phyloP scores from a whole-genome alignment of 106 monocot genomes.

The Platanthera zijinensis region DNA sequence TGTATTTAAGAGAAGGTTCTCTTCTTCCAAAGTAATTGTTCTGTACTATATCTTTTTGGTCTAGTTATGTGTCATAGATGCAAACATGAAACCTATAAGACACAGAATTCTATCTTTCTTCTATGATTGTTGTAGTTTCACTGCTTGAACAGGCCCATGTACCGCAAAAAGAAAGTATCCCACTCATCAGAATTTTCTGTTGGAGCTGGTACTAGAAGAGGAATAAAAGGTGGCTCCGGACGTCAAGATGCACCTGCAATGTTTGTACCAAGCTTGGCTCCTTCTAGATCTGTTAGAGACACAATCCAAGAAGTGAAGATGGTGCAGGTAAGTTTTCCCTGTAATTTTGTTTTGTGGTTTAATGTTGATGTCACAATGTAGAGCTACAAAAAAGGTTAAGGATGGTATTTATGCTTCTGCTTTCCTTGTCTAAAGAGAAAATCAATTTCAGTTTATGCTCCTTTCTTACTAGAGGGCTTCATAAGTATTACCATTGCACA shows the following conservation, averaged over 20 bases:
- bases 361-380: neutral
- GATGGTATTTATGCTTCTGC: neutral
- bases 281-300: constrained; percentile 84
- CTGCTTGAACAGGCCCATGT: constrained; percentile 52
- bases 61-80: neutral
- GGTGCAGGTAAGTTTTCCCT: constrained; percentile 58
- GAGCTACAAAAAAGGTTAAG: neutral
- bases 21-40: constrained; percentile 65
- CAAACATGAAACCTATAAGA: neutral
- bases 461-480: too few relatives aligned
- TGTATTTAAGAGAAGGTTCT: constrained; percentile 88
- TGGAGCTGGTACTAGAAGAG: constrained; percentile 29
- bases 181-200: constrained; percentile 47
- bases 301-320: constrained; percentile 89
- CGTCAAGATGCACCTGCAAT: constrained; percentile 53
- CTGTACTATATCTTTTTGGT: neutral
- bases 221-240: constrained; percentile 15
- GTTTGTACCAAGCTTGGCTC: constrained; percentile 71
- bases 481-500: neutral
- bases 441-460: too few relatives aligned
- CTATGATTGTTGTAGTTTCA: neutral
- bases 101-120: neutral
- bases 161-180: constrained; percentile 46
- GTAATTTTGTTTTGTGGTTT: neutral
- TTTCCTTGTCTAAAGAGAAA: neutral